These are phyloP conservation scores for Suillus bovinus DNA, from an alignment of 768 basidiomycete genomes.

Conservation along the genomic window DNA sequence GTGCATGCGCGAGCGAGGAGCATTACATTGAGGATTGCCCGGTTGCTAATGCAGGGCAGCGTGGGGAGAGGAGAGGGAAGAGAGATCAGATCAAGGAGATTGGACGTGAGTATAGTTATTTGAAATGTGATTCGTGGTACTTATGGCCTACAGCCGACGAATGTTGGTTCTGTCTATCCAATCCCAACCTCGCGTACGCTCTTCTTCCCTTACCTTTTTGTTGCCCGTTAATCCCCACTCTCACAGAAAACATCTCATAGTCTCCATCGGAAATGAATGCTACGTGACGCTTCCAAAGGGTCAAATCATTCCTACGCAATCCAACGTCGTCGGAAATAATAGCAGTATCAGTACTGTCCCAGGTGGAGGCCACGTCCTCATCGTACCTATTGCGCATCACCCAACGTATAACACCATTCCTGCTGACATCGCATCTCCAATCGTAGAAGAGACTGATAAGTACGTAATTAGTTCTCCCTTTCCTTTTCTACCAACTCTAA, in stretches of 20 bases:
- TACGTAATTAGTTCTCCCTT: conserved; percentile 29
- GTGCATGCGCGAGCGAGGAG: conserved; percentile 83
- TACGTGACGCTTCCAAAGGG: conserved; percentile 98
- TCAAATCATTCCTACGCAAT: conserved; percentile 84
- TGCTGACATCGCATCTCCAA: conserved; percentile 68
- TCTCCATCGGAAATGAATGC: conserved; percentile 89
- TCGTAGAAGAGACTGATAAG: conserved; percentile 81
- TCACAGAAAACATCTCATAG: conserved; percentile 89
- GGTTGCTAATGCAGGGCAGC: conserved; percentile 51
- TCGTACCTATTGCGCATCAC: conserved; percentile 93
- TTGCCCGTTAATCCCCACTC: conserved; percentile 3
- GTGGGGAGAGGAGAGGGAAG: conserved; percentile 33
- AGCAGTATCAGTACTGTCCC: conserved; percentile 55
- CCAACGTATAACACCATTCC: conserved; percentile 86
- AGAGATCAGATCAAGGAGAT: conserved; percentile 73
- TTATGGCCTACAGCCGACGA: conserved; percentile 63
- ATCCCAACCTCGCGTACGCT: conserved; percentile 83
- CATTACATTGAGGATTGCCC: conserved; percentile 92
- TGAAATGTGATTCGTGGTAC: not conserved
- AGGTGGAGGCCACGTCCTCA: conserved; percentile 94
- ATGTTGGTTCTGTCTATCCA: conserved; percentile 98
- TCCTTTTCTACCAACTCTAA: conserved; percentile 6
- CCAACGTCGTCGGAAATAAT: conserved; percentile 42
- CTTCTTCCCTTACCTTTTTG: not conserved
- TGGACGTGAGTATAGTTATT: conserved; percentile 53